Conservation (phyloP, 139 green algal species). For the Yamagishiella unicocca region DNA sequence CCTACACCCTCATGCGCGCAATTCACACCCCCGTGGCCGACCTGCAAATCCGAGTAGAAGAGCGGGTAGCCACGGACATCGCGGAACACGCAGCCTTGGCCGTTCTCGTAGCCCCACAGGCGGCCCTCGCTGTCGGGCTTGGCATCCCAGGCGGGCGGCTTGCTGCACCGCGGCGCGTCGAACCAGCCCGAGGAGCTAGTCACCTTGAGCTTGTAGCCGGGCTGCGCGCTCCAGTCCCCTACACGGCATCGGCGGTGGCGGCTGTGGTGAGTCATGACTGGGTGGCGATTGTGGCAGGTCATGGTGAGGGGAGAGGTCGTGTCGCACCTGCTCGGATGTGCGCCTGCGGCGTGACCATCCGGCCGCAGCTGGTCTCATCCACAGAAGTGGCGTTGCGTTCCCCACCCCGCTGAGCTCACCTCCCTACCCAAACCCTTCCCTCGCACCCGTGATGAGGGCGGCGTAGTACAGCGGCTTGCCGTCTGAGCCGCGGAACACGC, state of each 20-base stretch:
- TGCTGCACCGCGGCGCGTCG: conserved; percentile 30
- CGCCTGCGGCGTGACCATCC: too few relatives aligned
- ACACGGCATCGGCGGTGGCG: too few relatives aligned
- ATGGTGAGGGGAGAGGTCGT: too few relatives aligned
- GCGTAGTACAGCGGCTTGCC: conserved; percentile 34
- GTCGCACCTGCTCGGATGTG: too few relatives aligned
- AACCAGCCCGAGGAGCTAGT: conserved; percentile 1
- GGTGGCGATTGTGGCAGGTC: too few relatives aligned
- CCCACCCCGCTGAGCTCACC: too few relatives aligned
- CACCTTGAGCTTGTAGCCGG: conserved; percentile 28
- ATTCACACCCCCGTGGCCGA: too few relatives aligned
- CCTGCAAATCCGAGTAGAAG: conserved; percentile 45
- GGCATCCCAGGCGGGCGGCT: conserved; percentile 31
- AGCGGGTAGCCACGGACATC: conserved; percentile 34
- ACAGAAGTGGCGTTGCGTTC: too few relatives aligned
- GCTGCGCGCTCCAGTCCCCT: conserved; percentile 38
- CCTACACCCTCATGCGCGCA: too few relatives aligned
- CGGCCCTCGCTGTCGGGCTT: conserved; percentile 30
- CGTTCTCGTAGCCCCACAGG: conserved; percentile 28
- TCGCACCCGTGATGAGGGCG: conserved; percentile 24
- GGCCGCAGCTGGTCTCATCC: too few relatives aligned
- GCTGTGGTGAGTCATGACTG: too few relatives aligned
- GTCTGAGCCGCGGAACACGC: conserved; percentile 32
- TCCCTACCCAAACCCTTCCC: too few relatives aligned
- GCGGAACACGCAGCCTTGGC: conserved; percentile 44